These are phyloP conservation scores for Ilyonectria sp. DNA, from an alignment of 2,329 filamentous ascomycete genomes.

Conservation along the genomic window DNA sequence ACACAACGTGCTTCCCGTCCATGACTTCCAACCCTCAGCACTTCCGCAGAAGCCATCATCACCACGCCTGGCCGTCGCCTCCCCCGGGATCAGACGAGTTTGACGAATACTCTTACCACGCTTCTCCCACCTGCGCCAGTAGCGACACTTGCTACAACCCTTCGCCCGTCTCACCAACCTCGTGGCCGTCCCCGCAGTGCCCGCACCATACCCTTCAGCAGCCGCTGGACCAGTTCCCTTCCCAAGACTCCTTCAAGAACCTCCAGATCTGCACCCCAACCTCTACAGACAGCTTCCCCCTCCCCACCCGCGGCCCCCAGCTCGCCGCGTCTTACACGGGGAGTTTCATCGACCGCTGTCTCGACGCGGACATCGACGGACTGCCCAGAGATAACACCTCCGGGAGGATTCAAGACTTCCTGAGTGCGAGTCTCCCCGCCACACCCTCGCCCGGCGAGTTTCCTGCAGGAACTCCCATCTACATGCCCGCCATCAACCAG, in stretches of 20 bases:
- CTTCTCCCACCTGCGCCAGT: conserved; percentile 49
- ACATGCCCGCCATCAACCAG: conserved; percentile 31
- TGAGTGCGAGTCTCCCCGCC: conserved; percentile 36
- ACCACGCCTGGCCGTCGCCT: conserved; percentile 55
- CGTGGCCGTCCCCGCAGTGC: conserved; percentile 53
- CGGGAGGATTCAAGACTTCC: conserved; percentile 29
- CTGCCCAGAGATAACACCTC: conserved; percentile 32
- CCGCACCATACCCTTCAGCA: conserved; percentile 44
- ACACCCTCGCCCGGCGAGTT: conserved; percentile 41
- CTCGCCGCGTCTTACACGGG: conserved; percentile 39
- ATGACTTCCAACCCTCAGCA: conserved; percentile 45
- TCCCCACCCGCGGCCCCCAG: conserved; percentile 34
- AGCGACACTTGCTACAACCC: conserved; percentile 47
- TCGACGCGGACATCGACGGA: conserved; percentile 40
- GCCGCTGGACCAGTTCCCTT: conserved; percentile 36
- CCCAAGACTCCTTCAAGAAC: conserved; percentile 39
- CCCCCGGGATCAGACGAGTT: conserved; percentile 55
- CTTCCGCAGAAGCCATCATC: conserved; percentile 40
- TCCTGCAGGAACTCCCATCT: conserved; percentile 32
- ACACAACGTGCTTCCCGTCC: conserved; percentile 20
- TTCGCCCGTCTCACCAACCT: conserved; percentile 52
- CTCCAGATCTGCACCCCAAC: conserved; percentile 47
- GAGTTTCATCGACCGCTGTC: conserved; percentile 28
- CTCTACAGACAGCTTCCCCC: conserved; percentile 40
- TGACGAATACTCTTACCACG: conserved; percentile 55